phyloP scores from a whole-genome alignment of 2,329 filamentous ascomycete species.

The Colletotrichum tamarilloi region DNA sequence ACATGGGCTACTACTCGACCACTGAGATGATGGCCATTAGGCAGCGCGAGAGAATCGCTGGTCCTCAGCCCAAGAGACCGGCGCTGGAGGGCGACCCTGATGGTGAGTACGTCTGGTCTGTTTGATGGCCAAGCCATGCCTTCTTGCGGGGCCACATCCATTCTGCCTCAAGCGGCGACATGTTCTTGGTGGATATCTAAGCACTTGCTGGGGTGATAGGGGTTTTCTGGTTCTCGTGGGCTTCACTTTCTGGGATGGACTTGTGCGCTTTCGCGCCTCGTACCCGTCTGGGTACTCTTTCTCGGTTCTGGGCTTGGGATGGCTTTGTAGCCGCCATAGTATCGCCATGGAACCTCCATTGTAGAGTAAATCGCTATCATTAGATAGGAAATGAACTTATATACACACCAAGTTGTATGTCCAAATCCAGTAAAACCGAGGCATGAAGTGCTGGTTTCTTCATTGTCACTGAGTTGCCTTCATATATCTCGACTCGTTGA shows the following conservation, averaged over 20 bases:
- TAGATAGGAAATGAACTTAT: neutral
- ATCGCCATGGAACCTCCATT: neutral
- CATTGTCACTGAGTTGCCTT: no score
- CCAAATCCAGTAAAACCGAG: no score
- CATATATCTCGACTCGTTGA: no score
- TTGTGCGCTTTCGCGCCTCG: neutral
- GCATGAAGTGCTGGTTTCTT: neutral
- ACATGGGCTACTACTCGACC: neutral
- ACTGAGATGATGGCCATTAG: neutral
- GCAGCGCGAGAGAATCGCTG: neutral
- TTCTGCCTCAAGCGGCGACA: neutral
- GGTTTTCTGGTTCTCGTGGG: neutral
- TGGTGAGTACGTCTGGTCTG: neutral
- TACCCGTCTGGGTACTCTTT: neutral
- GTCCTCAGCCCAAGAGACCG: neutral
- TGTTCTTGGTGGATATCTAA: neutral
- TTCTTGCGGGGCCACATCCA: neutral
- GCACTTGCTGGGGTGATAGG: neutral
- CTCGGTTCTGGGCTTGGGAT: slow-evolving; percentile 2
- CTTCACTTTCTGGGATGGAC: neutral
- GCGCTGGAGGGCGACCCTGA: neutral
- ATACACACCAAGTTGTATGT: no score
- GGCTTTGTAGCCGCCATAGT: slow-evolving; percentile 1
- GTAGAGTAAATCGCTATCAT: neutral
- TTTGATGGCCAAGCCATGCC: neutral